phyloP scores from a whole-genome alignment of 202 grass and related monocot species.

The Musa balbisiana region DNA sequence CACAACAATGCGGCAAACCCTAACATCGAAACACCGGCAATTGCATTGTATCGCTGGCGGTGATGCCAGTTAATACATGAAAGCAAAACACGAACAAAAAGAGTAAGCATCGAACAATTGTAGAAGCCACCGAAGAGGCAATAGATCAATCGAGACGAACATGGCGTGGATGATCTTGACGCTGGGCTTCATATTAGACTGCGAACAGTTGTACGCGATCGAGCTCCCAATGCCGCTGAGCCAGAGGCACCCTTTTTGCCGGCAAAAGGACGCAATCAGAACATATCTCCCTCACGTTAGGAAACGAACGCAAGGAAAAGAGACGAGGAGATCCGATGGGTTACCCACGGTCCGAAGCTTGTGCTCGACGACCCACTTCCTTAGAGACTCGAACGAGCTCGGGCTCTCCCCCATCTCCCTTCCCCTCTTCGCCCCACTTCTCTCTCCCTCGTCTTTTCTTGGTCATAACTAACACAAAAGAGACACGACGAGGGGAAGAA shows the following conservation, averaged over 20 bases:
- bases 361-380: slow-evolving; percentile 88
- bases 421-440: slow-evolving; percentile 10
- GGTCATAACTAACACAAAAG: too few relatives aligned
- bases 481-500: too few relatives aligned
- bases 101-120: not conserved
- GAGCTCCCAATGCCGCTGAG: slow-evolving; percentile 67
- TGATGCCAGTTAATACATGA: too few relatives aligned
- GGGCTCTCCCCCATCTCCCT: slow-evolving; percentile 54
- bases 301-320: slow-evolving; percentile 3
- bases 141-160: slow-evolving; percentile 29
- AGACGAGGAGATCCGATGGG: not conserved
- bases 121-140: not conserved
- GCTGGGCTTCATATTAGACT: slow-evolving; percentile 82
- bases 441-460: not conserved
- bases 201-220: slow-evolving; percentile 94
- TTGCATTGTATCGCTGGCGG: too few relatives aligned
- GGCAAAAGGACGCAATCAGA: not conserved
- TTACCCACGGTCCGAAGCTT: slow-evolving; percentile 97
- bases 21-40: too few relatives aligned
- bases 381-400: slow-evolving; percentile 65
- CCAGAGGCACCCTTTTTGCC: slow-evolving; percentile 66
- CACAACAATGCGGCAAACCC: too few relatives aligned
- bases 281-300: not conserved
- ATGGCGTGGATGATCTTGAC: slow-evolving; percentile 99
- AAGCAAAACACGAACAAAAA: not conserved